Percentiles rank a stretch among this genome's conserved stretches.
phyloP scores from a whole-genome alignment of 495 filamentous ascomycete genomes.

The Neurospora tetrasperma region DNA sequence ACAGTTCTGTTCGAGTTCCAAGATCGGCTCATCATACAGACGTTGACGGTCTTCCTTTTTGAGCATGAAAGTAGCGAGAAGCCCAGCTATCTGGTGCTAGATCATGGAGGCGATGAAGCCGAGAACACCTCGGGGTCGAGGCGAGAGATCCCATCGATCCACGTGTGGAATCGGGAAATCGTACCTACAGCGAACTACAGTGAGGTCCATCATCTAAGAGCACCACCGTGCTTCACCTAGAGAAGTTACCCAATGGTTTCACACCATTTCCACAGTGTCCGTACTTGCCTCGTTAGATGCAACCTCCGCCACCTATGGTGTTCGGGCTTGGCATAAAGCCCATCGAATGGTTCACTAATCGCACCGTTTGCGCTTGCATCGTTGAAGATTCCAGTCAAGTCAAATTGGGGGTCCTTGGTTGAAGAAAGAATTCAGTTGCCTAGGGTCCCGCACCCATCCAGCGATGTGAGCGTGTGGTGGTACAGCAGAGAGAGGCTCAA shows the following conservation, averaged over 20 bases:
- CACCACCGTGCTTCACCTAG: neutral
- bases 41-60: neutral
- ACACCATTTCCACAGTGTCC: slow-evolving; percentile 1
- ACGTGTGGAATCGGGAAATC: neutral
- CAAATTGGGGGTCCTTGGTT: neutral
- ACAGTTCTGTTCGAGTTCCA: neutral
- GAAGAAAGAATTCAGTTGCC: neutral
- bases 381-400: neutral
- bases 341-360: neutral
- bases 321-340: neutral
- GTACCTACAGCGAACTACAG: neutral
- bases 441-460: neutral
- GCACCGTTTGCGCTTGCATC: neutral
- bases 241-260: neutral
- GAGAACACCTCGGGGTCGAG: neutral
- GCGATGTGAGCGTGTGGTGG: neutral
- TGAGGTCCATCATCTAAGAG: neutral
- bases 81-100: neutral
- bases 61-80: neutral
- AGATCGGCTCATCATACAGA: neutral
- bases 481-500: neutral
- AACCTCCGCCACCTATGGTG: neutral
- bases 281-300: neutral
- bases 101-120: neutral
- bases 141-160: neutral